These are phyloP conservation scores for Ustilago hordei DNA, from an alignment of 1,284 basidiomycete genomes.

Conservation along the genomic window DNA sequence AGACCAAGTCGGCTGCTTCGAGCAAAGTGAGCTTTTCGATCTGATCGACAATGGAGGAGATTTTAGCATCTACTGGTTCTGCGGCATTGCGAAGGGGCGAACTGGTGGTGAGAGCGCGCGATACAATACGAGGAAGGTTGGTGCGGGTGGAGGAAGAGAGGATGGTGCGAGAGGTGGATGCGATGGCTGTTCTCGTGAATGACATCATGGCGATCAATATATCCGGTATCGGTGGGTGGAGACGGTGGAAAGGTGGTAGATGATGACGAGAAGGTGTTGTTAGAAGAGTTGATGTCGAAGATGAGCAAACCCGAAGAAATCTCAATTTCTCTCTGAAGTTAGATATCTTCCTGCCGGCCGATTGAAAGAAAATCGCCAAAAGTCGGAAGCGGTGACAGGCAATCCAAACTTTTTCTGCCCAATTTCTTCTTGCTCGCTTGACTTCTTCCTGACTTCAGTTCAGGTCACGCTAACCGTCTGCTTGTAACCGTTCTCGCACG, in stretches of 20 bases:
- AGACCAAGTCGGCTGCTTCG: conserved; percentile 96
- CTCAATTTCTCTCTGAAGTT: not conserved
- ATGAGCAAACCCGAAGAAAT: conserved; percentile 4
- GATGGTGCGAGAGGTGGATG: conserved; percentile 30
- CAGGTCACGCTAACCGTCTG: conserved; percentile 19
- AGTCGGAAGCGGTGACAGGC: conserved; percentile 11
- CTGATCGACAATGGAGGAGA: conserved; percentile 89
- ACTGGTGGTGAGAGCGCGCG: conserved; percentile 24
- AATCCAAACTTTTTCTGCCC: conserved; percentile 3
- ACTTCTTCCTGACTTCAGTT: not conserved
- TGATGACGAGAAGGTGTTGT: conserved; percentile 1
- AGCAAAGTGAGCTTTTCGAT: conserved; percentile 90
- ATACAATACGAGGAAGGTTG: conserved; percentile 12
- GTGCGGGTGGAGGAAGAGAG: conserved; percentile 6
- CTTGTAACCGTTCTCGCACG: conserved; percentile 13
- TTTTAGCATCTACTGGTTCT: conserved; percentile 73
- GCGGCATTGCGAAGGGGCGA: conserved; percentile 18
- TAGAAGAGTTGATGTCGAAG: not conserved
- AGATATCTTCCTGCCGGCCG: conserved; percentile 4
- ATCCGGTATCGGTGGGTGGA: too few species aligned
- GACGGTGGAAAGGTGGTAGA: not conserved
- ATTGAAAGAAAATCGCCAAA: conserved; percentile 17
- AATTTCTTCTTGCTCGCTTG: conserved; percentile 11
- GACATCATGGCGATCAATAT: conserved; percentile 18
- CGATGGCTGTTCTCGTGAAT: conserved; percentile 25